phyloP scores from a whole-genome alignment of 805 yeast species.

The Saccharomycopsis fermentans region DNA sequence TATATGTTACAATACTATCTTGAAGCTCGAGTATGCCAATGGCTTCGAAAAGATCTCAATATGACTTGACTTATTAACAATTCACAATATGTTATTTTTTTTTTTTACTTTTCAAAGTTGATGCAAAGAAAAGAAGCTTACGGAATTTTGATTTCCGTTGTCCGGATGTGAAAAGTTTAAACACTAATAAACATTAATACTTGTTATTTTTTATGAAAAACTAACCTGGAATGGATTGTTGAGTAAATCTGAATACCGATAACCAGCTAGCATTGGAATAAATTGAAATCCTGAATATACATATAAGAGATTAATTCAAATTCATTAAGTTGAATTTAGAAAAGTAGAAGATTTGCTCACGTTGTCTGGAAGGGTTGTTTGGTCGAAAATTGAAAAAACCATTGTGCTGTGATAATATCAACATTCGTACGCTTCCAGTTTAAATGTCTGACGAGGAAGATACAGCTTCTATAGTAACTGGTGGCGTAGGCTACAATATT shows the following conservation, averaged over 20 bases:
- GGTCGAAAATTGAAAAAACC: too few relatives aligned
- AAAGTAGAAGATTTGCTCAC: too few relatives aligned
- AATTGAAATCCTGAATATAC: too few relatives aligned
- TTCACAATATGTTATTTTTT: background rate
- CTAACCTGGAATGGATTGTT: background rate
- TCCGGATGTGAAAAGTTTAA: background rate
- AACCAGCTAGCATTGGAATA: too few relatives aligned
- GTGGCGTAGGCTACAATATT: conserved; percentile 18
- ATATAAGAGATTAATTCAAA: too few relatives aligned
- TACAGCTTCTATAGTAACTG: conserved; percentile 15
- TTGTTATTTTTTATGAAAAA: background rate
- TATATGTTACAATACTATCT: background rate
- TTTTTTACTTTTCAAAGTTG: too few relatives aligned
- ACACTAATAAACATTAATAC: background rate
- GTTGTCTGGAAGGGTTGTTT: too few relatives aligned
- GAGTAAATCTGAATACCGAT: background rate
- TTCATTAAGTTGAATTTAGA: too few relatives aligned
- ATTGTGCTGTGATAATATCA: background rate
- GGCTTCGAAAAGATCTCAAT: too few relatives aligned
- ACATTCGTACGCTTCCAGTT: background rate
- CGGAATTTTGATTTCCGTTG: background rate
- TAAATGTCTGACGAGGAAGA: conserved; percentile 8
- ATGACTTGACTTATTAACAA: too few relatives aligned
- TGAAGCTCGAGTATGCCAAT: too few relatives aligned
- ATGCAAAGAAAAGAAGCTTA: too few relatives aligned